Base-by-base conservation (phyloP, 148 eudicot species). In the Amaranthus hypochondriacus region DNA sequence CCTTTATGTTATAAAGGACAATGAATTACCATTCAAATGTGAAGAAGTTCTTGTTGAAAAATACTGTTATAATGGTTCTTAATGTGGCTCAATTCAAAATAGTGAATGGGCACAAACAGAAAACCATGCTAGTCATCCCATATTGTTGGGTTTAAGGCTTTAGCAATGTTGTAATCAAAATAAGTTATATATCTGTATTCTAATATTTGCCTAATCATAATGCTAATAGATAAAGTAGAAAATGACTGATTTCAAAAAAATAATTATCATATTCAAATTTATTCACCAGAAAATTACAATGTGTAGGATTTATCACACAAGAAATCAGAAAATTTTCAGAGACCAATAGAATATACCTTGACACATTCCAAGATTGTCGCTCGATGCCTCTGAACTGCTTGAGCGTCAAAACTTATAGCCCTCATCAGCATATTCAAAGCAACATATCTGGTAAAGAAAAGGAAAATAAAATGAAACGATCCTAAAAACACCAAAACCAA, bases 311-410 rank as follows among this genome's bases (percentile, higher is more conserved):
- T 9, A 69, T 63, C 42, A 42, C 49, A 53, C 49, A 14, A 8
- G 42, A 13, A 13, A 61, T 11, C 56, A 52, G 62, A 70, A 48
- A 43, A 60, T 28, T 48, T 10, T 51, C 66, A 14, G 66, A 72
- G 43, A 50, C 47, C 54, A 70, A 71, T 9, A 68, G 50, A 39
- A 80, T 59, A 52, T 88, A 95, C 99, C 99, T 95, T 95, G 55
- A 95, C 99, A 84, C 99, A 95, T 83, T 95, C 99, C 82, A 95
- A 82, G 67, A 95, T 92, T 76, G 97, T 95, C 69, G 84, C 84
- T 67, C 99, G 86, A 78, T 95, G 99, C 82, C 99, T 87, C 85
- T 95, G 99, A 73, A 95, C 99, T 72, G 99, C 99, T 90, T 95
- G 99, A 77, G 89, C 66, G 76, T 95, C 99, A 59, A 95, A 90